Base-by-base conservation (phyloP, 2,329 filamentous ascomycete genomes). In the Aspergillus fumigatus region DNA sequence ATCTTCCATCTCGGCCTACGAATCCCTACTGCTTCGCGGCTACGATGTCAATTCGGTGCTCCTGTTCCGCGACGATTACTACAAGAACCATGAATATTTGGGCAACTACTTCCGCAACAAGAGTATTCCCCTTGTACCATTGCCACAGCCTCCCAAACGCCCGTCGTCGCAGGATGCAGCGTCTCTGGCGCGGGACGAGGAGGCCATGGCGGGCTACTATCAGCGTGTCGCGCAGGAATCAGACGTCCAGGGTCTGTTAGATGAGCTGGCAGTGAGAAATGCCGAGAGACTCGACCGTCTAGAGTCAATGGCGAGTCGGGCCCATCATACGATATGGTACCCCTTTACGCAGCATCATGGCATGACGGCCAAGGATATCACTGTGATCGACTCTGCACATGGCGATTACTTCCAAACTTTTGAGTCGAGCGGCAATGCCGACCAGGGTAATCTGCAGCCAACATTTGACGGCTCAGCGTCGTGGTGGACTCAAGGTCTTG, bases 401-500 rank as follows among this genome's bases (percentile, higher is more conserved):
- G 88, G 87, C 7, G 89, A 93, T 66, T 86, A 85, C 67, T 95
- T 94, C 70, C 88, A 93, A 67, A 86, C 85, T 0, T 75, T 77
- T 52, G 67, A 67, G n/a, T 61, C 68, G 3, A 60, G 61, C 14
- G 63, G 56, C 17, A 29, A 61, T 67, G 50, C 62, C 1, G 43
- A 63, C 3, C 51, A 60, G 1, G 61, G 55, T 23, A 67, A 85
- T 3, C 73, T 90, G 0, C 80, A 80, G 48, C 82, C 89, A 1
- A 87, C 88, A 0, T 92, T 94, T 54, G 91, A 95, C 64, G 90
- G 88, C 2, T 94, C 90, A 0, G 90, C 90, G 1, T 93, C 89
- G 0, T 95, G 91, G 90, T 95, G 91, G 90, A 95, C 90, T 0
- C 91, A 95, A 72, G 90, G 90, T 2, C 80, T 95, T 0, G 90